Base-by-base conservation (phyloP, 108 stramenopile genomes). In the Fragilaria crotonensis region DNA sequence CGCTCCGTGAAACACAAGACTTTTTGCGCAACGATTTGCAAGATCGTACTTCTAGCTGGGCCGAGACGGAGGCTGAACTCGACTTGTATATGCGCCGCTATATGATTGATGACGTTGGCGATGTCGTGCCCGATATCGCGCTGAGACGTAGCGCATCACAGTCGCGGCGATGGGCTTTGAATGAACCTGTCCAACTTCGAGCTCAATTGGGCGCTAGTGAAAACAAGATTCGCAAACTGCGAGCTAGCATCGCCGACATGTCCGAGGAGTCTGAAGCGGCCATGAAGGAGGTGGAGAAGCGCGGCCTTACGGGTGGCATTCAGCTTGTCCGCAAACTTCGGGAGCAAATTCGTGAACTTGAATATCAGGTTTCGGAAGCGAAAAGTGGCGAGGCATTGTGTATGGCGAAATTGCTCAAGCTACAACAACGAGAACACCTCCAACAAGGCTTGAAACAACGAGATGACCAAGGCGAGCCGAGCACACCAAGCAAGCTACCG, bases 241-340 rank as follows among this genome's bases (percentile, higher is more conserved):
- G 87, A 7, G 70, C 75, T 1, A 83, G 84, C 0, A 88, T 92
- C 41, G 57, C 85, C 18, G 81, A 76, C 54, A 62, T 92, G 26
- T 83, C 90, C 9, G 85, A 92, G 57, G 87, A 86, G 63, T 77
- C 62, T 64, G 61, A 72, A 7, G 33, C 69, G 30, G 75, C 72
- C 54, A 33, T 75, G 52, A 56, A 59, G 21, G 86, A 86, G 51
- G 85, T 92, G 11, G 78, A 86, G 64, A 33, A 65, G 0, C 82
- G 69, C 31, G 87, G 87, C 14, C 57, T 92, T 57, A 51, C 68
- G 1, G 90, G 90, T 7, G 90, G 80, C 9, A 78, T 82, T 52
- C 58, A 63, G 23, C 54, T 87, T 32, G 81, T 84, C 0, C 65
- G 77, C 18, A 63, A 64, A 3, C 54, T 90, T 18, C 74, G 78